Percentiles rank a stretch among this genome's conserved stretches.
Conservation (phyloP, 495 filamentous ascomycete genomes). For the Xylaria bambusicola region DNA sequence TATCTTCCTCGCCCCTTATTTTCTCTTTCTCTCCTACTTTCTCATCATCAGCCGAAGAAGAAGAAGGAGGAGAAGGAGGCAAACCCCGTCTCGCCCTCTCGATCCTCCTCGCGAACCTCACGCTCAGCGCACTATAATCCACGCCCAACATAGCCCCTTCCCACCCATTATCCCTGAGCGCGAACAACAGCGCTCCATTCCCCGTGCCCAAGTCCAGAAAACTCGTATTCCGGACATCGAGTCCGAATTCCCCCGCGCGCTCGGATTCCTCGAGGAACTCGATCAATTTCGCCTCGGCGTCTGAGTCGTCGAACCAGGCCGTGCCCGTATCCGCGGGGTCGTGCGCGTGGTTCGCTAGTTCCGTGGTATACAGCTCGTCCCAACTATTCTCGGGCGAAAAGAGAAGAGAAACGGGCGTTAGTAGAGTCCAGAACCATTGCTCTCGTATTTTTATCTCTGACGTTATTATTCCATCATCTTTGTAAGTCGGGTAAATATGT, state of each 20-base stretch:
- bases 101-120: constrained; percentile 65
- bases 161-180: constrained; percentile 60
- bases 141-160: constrained; percentile 75
- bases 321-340: constrained; percentile 67
- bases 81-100: constrained; percentile 38
- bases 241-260: constrained; percentile 18
- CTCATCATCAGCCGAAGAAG: constrained; percentile 21
- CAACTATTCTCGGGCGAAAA: constrained; percentile 51
- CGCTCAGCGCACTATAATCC: constrained; percentile 76
- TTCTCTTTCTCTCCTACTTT: constrained; percentile 17
- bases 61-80: no score
- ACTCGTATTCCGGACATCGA: constrained; percentile 16
- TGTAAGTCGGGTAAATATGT: no score
- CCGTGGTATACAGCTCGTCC: constrained; percentile 64
- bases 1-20: constrained; percentile 23
- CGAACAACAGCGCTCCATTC: constrained; percentile 85
- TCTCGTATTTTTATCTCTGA: no score
- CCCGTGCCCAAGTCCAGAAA: constrained; percentile 85
- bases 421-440: no score
- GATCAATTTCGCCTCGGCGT: constrained; percentile 64
- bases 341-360: constrained; percentile 61
- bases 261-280: constrained; percentile 49
- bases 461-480: no score
- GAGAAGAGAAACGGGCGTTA: background rate
- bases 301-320: constrained; percentile 75